Evolutionary conservation across 2,329 filamentous ascomycete genomes (phyloP).

Genomic region (Pseudogymnoascus sp.): DNA sequence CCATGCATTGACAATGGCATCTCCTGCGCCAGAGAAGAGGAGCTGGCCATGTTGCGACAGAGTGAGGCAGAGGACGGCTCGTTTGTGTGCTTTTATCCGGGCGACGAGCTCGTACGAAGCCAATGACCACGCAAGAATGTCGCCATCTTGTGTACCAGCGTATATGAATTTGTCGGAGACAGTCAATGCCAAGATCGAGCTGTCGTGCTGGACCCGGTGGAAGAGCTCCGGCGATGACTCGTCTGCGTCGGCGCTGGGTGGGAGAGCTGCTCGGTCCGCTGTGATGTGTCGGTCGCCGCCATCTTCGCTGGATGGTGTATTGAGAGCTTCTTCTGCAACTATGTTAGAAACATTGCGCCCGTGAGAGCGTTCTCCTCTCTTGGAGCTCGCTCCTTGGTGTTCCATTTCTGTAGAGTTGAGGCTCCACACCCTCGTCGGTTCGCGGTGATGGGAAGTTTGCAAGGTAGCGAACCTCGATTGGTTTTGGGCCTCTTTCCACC

Average conservation of each 20-base stretch:
- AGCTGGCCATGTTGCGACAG: constrained; percentile 65
- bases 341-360: not conserved
- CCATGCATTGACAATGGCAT: constrained; percentile 94
- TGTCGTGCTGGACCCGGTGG: constrained; percentile 68
- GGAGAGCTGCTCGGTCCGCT: not conserved
- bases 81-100: constrained; percentile 79
- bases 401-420: constrained; percentile 1
- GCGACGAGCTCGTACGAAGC: constrained; percentile 74
- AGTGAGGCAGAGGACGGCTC: constrained; percentile 79
- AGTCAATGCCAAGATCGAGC: constrained; percentile 73
- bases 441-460: constrained; percentile 1
- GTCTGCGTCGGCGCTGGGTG: not conserved
- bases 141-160: constrained; percentile 85
- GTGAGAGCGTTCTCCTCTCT: not conserved
- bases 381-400: constrained; percentile 1
- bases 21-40: constrained; percentile 86
- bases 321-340: not conserved
- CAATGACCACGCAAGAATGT: constrained; percentile 87
- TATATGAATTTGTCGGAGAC: constrained; percentile 77
- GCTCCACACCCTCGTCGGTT: not conserved
- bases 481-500: not conserved
- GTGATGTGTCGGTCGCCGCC: not conserved
- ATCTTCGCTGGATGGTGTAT: constrained; percentile 2
- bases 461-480: constrained; percentile 1
- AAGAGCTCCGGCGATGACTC: constrained; percentile 49